These are phyloP conservation scores for Amanita pallidorosea DNA, from an alignment of 768 basidiomycete genomes.

Conservation along the genomic window DNA sequence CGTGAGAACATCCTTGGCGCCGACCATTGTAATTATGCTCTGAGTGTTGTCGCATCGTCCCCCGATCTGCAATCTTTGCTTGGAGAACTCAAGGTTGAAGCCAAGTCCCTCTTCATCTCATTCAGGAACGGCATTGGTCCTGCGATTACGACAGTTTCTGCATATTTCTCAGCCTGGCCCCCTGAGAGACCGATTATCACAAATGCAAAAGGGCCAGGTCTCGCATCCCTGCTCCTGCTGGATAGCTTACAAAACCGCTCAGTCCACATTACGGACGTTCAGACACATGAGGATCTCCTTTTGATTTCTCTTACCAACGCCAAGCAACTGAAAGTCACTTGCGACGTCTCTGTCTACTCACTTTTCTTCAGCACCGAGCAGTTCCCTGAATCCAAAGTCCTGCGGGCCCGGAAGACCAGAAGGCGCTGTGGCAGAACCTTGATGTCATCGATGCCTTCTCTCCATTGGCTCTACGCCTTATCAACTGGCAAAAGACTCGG, in stretches of 20 bases:
- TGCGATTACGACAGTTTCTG: slow-evolving; percentile 66
- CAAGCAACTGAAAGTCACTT: slow-evolving; percentile 89
- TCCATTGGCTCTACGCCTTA: slow-evolving; percentile 84
- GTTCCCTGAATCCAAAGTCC: slow-evolving; percentile 49
- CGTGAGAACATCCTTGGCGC: slow-evolving; percentile 49
- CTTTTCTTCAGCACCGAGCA: slow-evolving; percentile 79
- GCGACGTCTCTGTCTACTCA: slow-evolving; percentile 88
- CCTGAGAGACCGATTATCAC: slow-evolving; percentile 88
- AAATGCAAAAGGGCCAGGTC: slow-evolving; percentile 87
- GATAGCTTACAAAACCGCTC: slow-evolving; percentile 87
- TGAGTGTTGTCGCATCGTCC: slow-evolving; percentile 67
- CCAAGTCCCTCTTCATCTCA: slow-evolving; percentile 82
- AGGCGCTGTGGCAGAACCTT: slow-evolving; percentile 76
- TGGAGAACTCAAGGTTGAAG: slow-evolving; percentile 70
- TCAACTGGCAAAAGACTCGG: slow-evolving; percentile 53
- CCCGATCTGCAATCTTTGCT: slow-evolving; percentile 53
- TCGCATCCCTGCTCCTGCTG: slow-evolving; percentile 78
- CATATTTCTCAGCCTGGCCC: slow-evolving; percentile 91
- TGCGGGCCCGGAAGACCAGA: slow-evolving; percentile 70
- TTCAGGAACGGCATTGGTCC: slow-evolving; percentile 39
- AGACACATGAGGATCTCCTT: slow-evolving; percentile 77
- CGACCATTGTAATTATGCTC: slow-evolving; percentile 82
- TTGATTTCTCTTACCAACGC: slow-evolving; percentile 92
- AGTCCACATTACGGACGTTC: slow-evolving; percentile 87
- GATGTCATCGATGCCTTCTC: slow-evolving; percentile 81